Percentiles rank a stretch among this genome's conserved stretches.
phyloP scores from a whole-genome alignment of 2,329 filamentous ascomycete species.

The Penicillium olsonii region DNA sequence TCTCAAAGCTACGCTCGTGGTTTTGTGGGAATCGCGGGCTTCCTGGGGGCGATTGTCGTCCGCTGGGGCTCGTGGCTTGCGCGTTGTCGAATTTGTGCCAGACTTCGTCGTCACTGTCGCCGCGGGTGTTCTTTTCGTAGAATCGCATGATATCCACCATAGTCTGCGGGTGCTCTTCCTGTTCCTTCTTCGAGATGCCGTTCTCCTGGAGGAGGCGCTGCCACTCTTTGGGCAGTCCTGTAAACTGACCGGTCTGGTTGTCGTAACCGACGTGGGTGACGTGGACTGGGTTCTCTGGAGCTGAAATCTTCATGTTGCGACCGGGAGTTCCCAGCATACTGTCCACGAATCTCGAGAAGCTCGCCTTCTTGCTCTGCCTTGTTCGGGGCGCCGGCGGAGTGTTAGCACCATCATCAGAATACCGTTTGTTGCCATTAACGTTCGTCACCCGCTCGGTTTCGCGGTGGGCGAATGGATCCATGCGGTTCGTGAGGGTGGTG shows the following conservation, averaged over 20 bases:
- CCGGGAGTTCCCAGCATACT: constrained; percentile 81
- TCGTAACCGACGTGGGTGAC: constrained; percentile 98
- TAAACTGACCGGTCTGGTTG: constrained; percentile 93
- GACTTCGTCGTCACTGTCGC: constrained; percentile 77
- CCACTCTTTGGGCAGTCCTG: constrained; percentile 96
- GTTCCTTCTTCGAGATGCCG: constrained; percentile 93
- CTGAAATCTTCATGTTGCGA: constrained; percentile 85
- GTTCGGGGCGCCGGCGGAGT: constrained; percentile 63
- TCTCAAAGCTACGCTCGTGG: constrained; percentile 93
- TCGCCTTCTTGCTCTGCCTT: constrained; percentile 75
- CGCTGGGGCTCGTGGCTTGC: constrained; percentile 48
- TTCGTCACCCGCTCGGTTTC: constrained; percentile 53
- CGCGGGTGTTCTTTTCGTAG: constrained; percentile 91
- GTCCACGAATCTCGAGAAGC: constrained; percentile 84
- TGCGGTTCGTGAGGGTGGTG: constrained; percentile 52
- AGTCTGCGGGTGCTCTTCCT: constrained; percentile 91
- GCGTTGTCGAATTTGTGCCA: constrained; percentile 97
- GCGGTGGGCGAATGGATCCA: constrained; percentile 51
- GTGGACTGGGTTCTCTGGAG: constrained; percentile 94
- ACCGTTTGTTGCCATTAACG: constrained; percentile 69
- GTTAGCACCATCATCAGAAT: constrained; percentile 76
- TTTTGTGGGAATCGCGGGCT: constrained; percentile 88
- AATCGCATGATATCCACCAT: constrained; percentile 95
- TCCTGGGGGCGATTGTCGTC: constrained; percentile 66
- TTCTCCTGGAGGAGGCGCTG: constrained; percentile 92